Conservation (phyloP, 1,284 basidiomycete species). For the Cryptococcus hybrid region DNA sequence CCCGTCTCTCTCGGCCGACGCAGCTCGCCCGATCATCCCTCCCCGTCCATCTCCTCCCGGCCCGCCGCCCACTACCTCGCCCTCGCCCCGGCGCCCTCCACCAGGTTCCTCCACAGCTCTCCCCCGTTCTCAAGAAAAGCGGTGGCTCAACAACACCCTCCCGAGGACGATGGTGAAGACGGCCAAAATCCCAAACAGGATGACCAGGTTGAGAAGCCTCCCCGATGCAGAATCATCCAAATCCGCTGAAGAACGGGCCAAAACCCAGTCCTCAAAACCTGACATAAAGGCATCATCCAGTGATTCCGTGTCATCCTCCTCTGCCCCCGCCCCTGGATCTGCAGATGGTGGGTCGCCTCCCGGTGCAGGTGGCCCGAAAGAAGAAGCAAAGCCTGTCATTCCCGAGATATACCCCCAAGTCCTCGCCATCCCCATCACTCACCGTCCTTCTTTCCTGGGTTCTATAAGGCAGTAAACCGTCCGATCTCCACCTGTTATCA, state of each 20-base stretch:
- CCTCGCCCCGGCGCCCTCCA: background rate
- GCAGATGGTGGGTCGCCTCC: slow-evolving; percentile 10
- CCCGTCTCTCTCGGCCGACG: slow-evolving; percentile 16
- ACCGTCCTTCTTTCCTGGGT: slow-evolving; percentile 95
- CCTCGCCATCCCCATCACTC: slow-evolving; percentile 91
- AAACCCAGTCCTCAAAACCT: slow-evolving; percentile 13
- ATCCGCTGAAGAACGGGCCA: slow-evolving; percentile 21
- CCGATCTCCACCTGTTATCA: slow-evolving; percentile 84
- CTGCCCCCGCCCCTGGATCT: slow-evolving; percentile 12
- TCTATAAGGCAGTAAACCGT: slow-evolving; percentile 97
- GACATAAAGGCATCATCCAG: slow-evolving; percentile 6
- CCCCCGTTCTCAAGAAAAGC: slow-evolving; percentile 31
- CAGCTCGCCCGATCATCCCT: slow-evolving; percentile 4
- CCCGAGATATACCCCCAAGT: slow-evolving; percentile 91
- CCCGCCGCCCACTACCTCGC: slow-evolving; percentile 10
- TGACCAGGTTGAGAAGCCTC: slow-evolving; percentile 16
- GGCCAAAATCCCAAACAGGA: slow-evolving; percentile 13
- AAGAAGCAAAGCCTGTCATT: slow-evolving; percentile 68
- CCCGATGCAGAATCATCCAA: slow-evolving; percentile 24
- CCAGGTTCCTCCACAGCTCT: slow-evolving; percentile 24
- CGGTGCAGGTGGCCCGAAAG: slow-evolving; percentile 25
- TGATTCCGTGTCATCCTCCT: slow-evolving; percentile 8
- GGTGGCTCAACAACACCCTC: slow-evolving; percentile 42
- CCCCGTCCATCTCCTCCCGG: slow-evolving; percentile 9
- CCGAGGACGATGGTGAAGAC: slow-evolving; percentile 18